Base-by-base conservation (phyloP, 108 stramenopile genomes). In the Phaeodactylum tricornutum region DNA sequence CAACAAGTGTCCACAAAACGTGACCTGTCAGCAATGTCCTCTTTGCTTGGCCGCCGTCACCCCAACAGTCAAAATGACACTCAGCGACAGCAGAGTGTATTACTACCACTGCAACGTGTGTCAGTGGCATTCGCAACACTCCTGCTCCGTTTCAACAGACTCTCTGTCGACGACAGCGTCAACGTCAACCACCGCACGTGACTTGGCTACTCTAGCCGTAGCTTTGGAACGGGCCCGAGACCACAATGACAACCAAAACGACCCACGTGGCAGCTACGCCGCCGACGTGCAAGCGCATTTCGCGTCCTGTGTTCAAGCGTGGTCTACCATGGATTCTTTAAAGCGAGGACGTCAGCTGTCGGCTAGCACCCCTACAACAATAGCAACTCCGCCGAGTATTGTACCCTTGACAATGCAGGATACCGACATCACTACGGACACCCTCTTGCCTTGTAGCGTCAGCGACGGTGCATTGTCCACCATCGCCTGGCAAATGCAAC, bases 1-100 rank as follows among this genome's bases (percentile, higher is more conserved):
- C 32, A 61, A 21, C 53, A 62, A 2, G 53, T 47, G 35, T 64
- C 66, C 47, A 64, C 62, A 14, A 55, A 66, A 38, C n/a, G 27
- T 57, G 45, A 29, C 65, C 37, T 69, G 83, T 64, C 59, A 66
- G 0, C 43, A 61, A 14, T 89, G 87, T 47, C 82, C 87, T 1
- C 8, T 78, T 5, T 89, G 82, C 29, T 47, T 57, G 12, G 48
- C 57, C 31, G 61, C 81, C 3, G 54, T 77, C 1, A 56, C 71
- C 0, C 52, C 60, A 11, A 48, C 2, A 12, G 57, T 50, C 9
- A 51, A 53, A 16, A 41, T 50, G 14, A 40, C 25, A 12, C 12
- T 34, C 8, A n/a, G n/a, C n/a, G n/a, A n/a, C n/a, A n/a, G n/a
- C n/a, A n/a, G n/a, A n/a, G n/a, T n/a, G n/a, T 62, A 51, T 49